Percentiles rank a stretch among this genome's conserved stretches.
phyloP scores from a whole-genome alignment of 2,329 filamentous ascomycete species.

The Zelopaecilomyces penicillatus region DNA sequence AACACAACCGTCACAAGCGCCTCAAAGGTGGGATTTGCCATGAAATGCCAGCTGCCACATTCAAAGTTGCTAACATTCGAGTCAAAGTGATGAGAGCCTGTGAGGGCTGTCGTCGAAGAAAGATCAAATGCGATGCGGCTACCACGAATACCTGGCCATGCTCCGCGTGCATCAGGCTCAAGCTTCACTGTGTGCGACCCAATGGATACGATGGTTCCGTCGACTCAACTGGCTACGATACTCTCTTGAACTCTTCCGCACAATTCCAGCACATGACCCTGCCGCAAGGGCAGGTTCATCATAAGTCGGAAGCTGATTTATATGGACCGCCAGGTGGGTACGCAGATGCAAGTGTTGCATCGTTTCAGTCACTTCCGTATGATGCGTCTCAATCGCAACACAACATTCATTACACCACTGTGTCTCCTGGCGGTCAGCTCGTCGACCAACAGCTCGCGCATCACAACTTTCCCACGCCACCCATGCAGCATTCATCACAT shows the following conservation, averaged over 20 bases:
- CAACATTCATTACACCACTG: slow-evolving; percentile 44
- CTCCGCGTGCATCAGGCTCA: slow-evolving; percentile 83
- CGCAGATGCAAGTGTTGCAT: slow-evolving; percentile 30
- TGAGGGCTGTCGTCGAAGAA: slow-evolving; percentile 86
- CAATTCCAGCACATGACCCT: slow-evolving; percentile 44
- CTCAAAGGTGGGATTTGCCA: slow-evolving; percentile 64
- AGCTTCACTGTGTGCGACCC: slow-evolving; percentile 86
- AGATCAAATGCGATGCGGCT: slow-evolving; percentile 96
- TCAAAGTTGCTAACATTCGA: neutral
- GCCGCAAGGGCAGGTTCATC: slow-evolving; percentile 26
- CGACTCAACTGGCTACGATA: slow-evolving; percentile 25
- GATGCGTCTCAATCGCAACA: slow-evolving; percentile 36
- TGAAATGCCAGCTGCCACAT: neutral
- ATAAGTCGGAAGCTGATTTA: slow-evolving; percentile 33
- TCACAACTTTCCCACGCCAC: slow-evolving; percentile 42
- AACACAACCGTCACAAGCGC: slow-evolving; percentile 95
- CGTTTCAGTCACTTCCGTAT: slow-evolving; percentile 42
- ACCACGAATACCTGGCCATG: slow-evolving; percentile 98
- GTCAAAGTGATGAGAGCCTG: slow-evolving; percentile 85
- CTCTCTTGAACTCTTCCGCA: slow-evolving; percentile 21
- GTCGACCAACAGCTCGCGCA: slow-evolving; percentile 44
- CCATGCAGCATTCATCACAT: slow-evolving; percentile 26
- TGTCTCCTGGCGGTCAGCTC: slow-evolving; percentile 39
- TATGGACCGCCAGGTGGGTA: slow-evolving; percentile 45
- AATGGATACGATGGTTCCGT: slow-evolving; percentile 56